phyloP scores from a whole-genome alignment of 2,329 filamentous ascomycete genomes.

The Ceratocystis papillata region DNA sequence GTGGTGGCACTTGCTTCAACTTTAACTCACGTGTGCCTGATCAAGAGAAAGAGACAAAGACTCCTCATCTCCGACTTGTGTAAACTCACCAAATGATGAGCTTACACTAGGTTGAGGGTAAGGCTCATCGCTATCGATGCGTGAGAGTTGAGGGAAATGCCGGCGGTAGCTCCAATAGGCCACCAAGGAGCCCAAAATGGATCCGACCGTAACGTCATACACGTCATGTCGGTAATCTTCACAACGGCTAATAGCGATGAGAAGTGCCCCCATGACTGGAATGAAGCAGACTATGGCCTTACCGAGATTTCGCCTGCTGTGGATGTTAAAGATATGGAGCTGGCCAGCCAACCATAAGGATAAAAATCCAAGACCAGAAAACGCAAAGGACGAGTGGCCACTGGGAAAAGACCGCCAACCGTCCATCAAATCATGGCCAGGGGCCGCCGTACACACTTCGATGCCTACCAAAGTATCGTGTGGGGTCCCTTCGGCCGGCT shows the following conservation, averaged over 20 bases:
- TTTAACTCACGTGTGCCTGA: constrained; percentile 31
- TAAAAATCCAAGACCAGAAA: constrained; percentile 66
- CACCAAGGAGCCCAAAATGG: constrained; percentile 47
- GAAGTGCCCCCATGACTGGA: constrained; percentile 51
- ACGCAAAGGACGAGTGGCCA: constrained; percentile 69
- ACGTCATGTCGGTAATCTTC: constrained; percentile 63
- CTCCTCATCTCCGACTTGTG: constrained; percentile 45
- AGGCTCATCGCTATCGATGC: constrained; percentile 46
- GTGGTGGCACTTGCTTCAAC: constrained; percentile 29
- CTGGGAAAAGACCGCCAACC: constrained; percentile 77
- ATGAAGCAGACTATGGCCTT: constrained; percentile 47
- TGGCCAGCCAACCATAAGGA: constrained; percentile 60
- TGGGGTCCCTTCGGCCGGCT: constrained; percentile 47
- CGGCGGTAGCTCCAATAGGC: constrained; percentile 57
- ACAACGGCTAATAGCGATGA: constrained; percentile 58
- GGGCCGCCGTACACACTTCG: constrained; percentile 60
- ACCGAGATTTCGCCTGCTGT: constrained; percentile 42
- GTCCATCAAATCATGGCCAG: constrained; percentile 62
- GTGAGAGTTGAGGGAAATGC: constrained; percentile 49
- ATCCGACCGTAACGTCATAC: constrained; percentile 55
- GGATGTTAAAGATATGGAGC: constrained; percentile 42
- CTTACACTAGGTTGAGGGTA: constrained; percentile 40
- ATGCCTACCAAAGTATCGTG: constrained; percentile 48
- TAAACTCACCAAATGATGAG: constrained; percentile 31
- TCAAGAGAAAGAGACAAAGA: constrained; percentile 33